Evolutionary conservation across 2,329 filamentous ascomycete genomes (phyloP).

Genomic region (Colletotrichum kahawae): DNA sequence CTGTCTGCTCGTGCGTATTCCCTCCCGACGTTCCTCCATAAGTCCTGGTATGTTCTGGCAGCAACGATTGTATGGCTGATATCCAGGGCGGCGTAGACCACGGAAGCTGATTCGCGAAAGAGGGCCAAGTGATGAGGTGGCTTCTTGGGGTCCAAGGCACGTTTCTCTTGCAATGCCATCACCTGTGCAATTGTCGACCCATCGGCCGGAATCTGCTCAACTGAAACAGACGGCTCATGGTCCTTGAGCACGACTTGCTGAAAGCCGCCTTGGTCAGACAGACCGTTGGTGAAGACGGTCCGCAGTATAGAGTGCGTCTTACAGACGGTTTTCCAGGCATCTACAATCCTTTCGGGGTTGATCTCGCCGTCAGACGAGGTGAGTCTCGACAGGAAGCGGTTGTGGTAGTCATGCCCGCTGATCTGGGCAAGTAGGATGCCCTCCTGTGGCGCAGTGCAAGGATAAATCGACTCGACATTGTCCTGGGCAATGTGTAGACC

Average conservation of each 20-base stretch:
- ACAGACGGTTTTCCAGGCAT: neutral
- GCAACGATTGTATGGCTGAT: neutral
- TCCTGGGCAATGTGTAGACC: neutral
- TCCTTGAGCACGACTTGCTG: neutral
- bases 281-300: neutral
- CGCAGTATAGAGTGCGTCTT: neutral
- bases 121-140: neutral
- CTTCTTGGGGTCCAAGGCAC: neutral
- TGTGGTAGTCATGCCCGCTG: neutral
- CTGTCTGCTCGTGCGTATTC: neutral
- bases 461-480: neutral
- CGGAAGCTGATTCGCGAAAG: neutral
- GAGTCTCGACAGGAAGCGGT: neutral
- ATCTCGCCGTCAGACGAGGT: neutral
- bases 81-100: neutral
- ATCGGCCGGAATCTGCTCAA: neutral
- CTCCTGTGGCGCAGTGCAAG: neutral
- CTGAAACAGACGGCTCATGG: neutral
- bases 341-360: rapidly evolving
- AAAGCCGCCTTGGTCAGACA: neutral
- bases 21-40: neutral
- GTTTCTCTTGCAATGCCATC: neutral
- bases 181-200: neutral
- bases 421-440: neutral
- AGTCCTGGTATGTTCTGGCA: neutral